A percentile compares a stretch with the other conserved stretches of the same genome.
Conservation (phyloP, 805 yeast species). For the Candida caryicola region DNA sequence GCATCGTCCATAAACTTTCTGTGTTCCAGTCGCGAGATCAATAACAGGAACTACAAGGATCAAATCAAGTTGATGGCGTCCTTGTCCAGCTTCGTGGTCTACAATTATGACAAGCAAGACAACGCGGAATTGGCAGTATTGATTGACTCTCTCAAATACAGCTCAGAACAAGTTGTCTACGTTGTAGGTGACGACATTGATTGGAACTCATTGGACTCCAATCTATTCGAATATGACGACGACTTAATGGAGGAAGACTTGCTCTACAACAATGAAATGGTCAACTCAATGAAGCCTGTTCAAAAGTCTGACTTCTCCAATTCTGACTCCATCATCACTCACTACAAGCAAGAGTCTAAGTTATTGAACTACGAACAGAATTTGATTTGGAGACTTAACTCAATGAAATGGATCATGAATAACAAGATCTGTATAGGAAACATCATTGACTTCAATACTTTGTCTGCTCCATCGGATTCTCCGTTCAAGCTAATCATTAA, state of each 20-base stretch:
- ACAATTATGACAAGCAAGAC: conserved; percentile 20
- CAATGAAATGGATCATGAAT: conserved; percentile 25
- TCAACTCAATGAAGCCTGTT: background rate
- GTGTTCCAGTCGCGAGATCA: conserved; percentile 12
- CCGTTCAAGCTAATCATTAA: conserved; percentile 18
- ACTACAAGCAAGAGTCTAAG: conserved; percentile 16
- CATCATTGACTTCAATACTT: conserved; percentile 25
- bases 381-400: conserved; percentile 31
- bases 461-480: conserved; percentile 6
- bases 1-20: background rate
- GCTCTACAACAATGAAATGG: conserved; percentile 4
- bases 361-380: conserved; percentile 33
- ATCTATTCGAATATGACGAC: conserved; percentile 2
- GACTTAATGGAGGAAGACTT: conserved; percentile 1
- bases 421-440: conserved; percentile 31
- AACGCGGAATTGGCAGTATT: conserved; percentile 9
- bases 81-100: conserved; percentile 31
- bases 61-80: conserved; percentile 33
- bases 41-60: conserved; percentile 29
- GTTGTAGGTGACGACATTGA: conserved; percentile 16
- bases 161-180: conserved; percentile 13
- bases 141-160: conserved; percentile 18
- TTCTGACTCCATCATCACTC: conserved; percentile 10
- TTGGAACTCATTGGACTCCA: conserved; percentile 6
- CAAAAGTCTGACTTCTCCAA: background rate